Conservation (phyloP, 2,329 filamentous ascomycete species). For the Decorospora gaudefroyi region DNA sequence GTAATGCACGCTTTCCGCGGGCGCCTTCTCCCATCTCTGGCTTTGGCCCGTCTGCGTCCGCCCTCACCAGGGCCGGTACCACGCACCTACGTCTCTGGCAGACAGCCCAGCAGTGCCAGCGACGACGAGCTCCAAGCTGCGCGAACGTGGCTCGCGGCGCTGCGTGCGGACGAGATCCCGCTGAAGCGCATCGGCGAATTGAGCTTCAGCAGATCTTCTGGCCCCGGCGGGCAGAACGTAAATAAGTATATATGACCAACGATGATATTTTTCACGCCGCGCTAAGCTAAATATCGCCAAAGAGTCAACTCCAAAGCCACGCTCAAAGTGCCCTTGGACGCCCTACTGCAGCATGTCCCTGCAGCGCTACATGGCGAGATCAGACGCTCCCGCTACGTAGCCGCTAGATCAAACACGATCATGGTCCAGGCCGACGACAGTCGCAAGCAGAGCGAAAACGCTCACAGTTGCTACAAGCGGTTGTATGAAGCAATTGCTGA, state of each 20-base stretch:
- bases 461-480: slow-evolving; percentile 62
- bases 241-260: slow-evolving; percentile 63
- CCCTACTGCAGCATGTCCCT: slow-evolving; percentile 60
- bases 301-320: slow-evolving; percentile 71
- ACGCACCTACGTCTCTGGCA: too few species aligned
- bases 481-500: slow-evolving; percentile 60
- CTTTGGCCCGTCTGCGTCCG: background rate
- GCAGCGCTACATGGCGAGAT: slow-evolving; percentile 58
- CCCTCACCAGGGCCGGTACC: too few species aligned
- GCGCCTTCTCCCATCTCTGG: background rate
- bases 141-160: slow-evolving; percentile 60
- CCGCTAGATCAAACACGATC: slow-evolving; percentile 57
- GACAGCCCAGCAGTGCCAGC: slow-evolving; percentile 12
- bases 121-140: slow-evolving; percentile 50
- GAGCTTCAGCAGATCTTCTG: slow-evolving; percentile 66
- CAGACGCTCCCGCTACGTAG: slow-evolving; percentile 59
- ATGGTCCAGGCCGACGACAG: slow-evolving; percentile 67
- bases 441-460: slow-evolving; percentile 64
- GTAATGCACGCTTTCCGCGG: slow-evolving; percentile 1
- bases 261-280: slow-evolving; percentile 19
- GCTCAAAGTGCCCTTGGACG: slow-evolving; percentile 59
- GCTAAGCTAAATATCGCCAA: slow-evolving; percentile 46
- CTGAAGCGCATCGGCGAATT: slow-evolving; percentile 59
- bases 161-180: slow-evolving; percentile 60
- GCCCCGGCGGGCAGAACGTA: slow-evolving; percentile 69